Evolutionary conservation across 2,329 filamentous ascomycete genomes (phyloP), one percentile per base, ranked within the genome.

Genomic region (Ascochyta lentis): DNA sequence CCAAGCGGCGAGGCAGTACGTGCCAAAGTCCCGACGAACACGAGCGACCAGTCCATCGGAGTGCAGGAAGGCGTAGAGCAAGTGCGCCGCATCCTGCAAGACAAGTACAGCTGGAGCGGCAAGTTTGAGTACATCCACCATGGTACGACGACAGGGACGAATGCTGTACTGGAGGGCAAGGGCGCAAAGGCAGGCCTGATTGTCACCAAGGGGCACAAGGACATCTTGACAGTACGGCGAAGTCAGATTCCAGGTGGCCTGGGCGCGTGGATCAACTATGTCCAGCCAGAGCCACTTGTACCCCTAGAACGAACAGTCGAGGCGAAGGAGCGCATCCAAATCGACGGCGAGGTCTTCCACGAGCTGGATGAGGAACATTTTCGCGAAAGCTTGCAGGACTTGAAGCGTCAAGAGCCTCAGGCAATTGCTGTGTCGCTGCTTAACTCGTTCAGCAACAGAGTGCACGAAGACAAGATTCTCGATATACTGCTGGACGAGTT

Each of bases 191-290:
- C 79, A 1, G 80, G 75, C 1, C 69, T 82, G 1, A 69, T 83
- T 27, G 78, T 82, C 10, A 82, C 80, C 1, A 73, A 76, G 2
- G 80, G 80, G 4, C 80, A 82, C 67, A 81, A 81, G 58, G 80
- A 82, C 60, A 76, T 82, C 40, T 67, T 83, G 44, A 76, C 76
- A 0, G 68, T 80, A 10, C 70, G 80, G 8, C 71, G 80, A 24
- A 81, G 78, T 19, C 80, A 83, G 51, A 82, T 83, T n/a, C 80
- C 80, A 0, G 81, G 81, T 3, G 79, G 79, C 3, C 65, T 83
- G 9, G 80, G 79, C 1, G 79, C 78, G 10, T 83, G 80, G 81
- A 75, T 83, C 54, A 77, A 79, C 47, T 83, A 74, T 58, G 70
- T 75, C 0, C 78, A 80, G 3, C 80, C 81, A 0, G 74, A 80